Evolutionary conservation across 2,329 filamentous ascomycete species (phyloP).

Genomic region (Onygena corvina): DNA sequence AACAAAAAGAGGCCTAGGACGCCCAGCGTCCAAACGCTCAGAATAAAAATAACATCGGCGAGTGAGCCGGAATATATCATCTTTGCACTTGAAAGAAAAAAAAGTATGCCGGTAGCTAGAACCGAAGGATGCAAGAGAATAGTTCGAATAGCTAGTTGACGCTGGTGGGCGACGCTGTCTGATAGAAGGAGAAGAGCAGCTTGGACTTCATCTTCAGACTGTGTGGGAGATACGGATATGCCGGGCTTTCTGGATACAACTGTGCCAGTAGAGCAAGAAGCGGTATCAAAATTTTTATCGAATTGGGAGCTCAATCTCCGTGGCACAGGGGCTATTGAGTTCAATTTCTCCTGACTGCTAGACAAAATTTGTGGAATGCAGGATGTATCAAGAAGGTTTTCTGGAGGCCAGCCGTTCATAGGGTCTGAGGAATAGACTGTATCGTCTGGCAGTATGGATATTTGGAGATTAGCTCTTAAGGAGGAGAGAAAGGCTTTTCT

Average conservation of each 20-base stretch:
- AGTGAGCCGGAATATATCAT: conserved; percentile 28
- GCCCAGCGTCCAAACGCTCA: conserved; percentile 49
- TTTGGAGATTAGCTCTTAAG: conserved; percentile 65
- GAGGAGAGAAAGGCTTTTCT: conserved; percentile 67
- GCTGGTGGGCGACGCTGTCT: conserved; percentile 72
- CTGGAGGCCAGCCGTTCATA: conserved; percentile 42
- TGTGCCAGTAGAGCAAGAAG: background rate
- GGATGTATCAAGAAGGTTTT: conserved; percentile 19
- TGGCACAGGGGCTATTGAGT: background rate
- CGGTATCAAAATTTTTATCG: background rate
- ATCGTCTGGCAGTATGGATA: conserved; percentile 35
- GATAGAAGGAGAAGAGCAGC: conserved; percentile 61
- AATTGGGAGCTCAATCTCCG: background rate
- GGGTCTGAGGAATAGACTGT: conserved; percentile 32
- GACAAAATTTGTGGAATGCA: background rate
- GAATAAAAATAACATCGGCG: conserved; percentile 43
- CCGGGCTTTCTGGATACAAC: conserved; percentile 20
- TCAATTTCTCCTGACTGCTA: background rate
- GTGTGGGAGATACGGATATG: conserved; percentile 26
- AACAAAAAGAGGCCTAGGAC: conserved; percentile 52
- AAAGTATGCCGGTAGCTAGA: conserved; percentile 27
- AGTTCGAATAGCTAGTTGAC: conserved; percentile 51
- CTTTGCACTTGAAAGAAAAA: conserved; percentile 31
- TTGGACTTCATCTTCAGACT: conserved; percentile 47
- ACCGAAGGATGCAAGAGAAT: conserved; percentile 52